Conservation (phyloP, 257 asterid species). For the Schizonepeta tenuifolia region DNA sequence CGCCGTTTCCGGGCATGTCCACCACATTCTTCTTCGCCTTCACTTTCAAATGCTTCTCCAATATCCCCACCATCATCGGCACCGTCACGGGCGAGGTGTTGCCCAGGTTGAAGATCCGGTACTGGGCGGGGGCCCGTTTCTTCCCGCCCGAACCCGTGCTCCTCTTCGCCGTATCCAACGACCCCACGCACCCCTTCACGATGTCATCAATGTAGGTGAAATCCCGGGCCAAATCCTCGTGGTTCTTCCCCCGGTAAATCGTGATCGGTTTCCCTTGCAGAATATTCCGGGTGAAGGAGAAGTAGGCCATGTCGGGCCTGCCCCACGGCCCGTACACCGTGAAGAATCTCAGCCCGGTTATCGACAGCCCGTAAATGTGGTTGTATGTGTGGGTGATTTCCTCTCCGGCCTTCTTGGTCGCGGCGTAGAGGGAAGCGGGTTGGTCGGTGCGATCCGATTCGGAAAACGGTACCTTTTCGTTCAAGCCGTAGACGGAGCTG, state of each 20-base stretch:
- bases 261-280: conserved; percentile 69
- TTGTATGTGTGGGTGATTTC: conserved; percentile 71
- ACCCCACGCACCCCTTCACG: conserved; percentile 74
- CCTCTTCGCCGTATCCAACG: conserved; percentile 67
- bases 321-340: conserved; percentile 93
- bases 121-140: conserved; percentile 70
- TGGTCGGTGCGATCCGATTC: conserved; percentile 76
- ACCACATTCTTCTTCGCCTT: conserved; percentile 66
- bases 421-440: conserved; percentile 85
- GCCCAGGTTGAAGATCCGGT: conserved; percentile 76
- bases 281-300: conserved; percentile 64
- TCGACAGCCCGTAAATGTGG: conserved; percentile 74
- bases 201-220: conserved; percentile 82
- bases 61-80: conserved; percentile 73
- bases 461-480: conserved; percentile 67
- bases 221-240: conserved; percentile 77
- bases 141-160: conserved; percentile 93
- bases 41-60: conserved; percentile 70
- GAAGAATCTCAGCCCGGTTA: conserved; percentile 77
- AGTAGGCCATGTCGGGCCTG: conserved; percentile 88
- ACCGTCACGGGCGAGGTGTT: conserved; percentile 81
- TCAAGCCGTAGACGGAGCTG: conserved; percentile 82
- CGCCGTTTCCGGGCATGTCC: conserved; percentile 90
- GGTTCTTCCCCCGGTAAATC: conserved; percentile 70
- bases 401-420: conserved; percentile 81